Conservation (phyloP, 768 basidiomycete genomes). For the Suillus subaureus region DNA sequence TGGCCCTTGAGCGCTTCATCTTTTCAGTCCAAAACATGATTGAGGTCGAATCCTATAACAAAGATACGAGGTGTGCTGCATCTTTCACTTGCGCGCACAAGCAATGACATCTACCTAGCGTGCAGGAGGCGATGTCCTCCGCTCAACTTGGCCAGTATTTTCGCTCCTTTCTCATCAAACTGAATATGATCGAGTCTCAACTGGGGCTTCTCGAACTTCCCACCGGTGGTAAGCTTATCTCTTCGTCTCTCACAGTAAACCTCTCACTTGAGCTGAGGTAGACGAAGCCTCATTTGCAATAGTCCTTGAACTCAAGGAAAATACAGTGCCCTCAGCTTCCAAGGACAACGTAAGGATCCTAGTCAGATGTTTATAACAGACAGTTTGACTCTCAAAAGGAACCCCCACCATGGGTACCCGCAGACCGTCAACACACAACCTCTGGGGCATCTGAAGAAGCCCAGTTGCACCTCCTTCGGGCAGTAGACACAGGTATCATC, state of each 20-base stretch:
- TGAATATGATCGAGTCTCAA: slow-evolving; percentile 75
- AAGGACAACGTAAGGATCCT: slow-evolving; percentile 43
- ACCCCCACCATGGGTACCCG: slow-evolving; percentile 81
- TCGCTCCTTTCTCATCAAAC: slow-evolving; percentile 80
- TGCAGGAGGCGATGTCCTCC: slow-evolving; percentile 69
- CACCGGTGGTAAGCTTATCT: slow-evolving; percentile 39
- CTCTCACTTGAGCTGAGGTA: slow-evolving; percentile 24
- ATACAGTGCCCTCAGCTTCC: slow-evolving; percentile 54
- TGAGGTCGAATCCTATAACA: slow-evolving; percentile 66
- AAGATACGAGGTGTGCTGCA: slow-evolving; percentile 59
- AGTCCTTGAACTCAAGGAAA: slow-evolving; percentile 77
- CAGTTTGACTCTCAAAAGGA: slow-evolving; percentile 41
- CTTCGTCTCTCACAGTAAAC: not conserved
- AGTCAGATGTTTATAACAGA: not conserved
- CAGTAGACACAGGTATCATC: slow-evolving; percentile 83
- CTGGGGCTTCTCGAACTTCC: slow-evolving; percentile 58
- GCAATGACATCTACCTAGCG: slow-evolving; percentile 42
- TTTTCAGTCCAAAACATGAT: slow-evolving; percentile 88
- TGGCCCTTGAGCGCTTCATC: slow-evolving; percentile 87
- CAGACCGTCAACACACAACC: slow-evolving; percentile 69
- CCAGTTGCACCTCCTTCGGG: slow-evolving; percentile 74
- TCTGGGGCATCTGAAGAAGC: slow-evolving; percentile 62
- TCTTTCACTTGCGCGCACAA: not conserved
- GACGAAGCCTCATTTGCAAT: slow-evolving; percentile 82
- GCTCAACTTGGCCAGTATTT: slow-evolving; percentile 72